These are phyloP conservation scores for Aspergillus campestris DNA, from an alignment of 495 filamentous ascomycete species.

Conservation along the genomic window DNA sequence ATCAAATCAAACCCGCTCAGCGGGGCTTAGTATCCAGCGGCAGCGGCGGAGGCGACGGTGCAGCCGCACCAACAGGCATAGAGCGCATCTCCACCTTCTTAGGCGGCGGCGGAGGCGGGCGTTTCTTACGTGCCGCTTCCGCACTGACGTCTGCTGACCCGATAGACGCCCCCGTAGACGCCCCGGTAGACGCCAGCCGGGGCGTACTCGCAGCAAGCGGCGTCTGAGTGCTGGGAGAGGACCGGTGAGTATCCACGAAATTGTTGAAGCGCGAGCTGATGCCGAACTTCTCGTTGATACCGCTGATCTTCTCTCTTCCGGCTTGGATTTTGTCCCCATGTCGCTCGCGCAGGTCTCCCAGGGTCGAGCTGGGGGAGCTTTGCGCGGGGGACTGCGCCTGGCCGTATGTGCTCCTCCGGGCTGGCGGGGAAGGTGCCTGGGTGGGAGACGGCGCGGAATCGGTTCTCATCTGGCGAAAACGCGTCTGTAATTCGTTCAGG, in stretches of 20 bases:
- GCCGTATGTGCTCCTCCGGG: slow-evolving; percentile 51
- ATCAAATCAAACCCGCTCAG: slow-evolving; percentile 16
- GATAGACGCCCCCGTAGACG: too few species aligned
- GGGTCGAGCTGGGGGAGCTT: slow-evolving; percentile 44
- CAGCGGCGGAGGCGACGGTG: slow-evolving; percentile 31
- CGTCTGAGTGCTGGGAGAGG: slow-evolving; percentile 18
- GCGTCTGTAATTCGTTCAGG: slow-evolving; percentile 58
- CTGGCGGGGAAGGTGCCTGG: slow-evolving; percentile 23
- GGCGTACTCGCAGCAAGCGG: slow-evolving; percentile 3
- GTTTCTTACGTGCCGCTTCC: slow-evolving; percentile 47
- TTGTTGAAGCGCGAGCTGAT: slow-evolving; percentile 22
- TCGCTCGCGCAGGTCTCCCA: slow-evolving; percentile 60
- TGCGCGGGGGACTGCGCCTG: slow-evolving; percentile 50
- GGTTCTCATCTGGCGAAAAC: slow-evolving; percentile 52
- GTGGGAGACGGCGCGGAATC: slow-evolving; percentile 14
- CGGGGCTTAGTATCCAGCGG: slow-evolving; percentile 37
- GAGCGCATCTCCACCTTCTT: slow-evolving; percentile 44
- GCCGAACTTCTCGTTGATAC: slow-evolving; percentile 26
- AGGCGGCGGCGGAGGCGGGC: slow-evolving; percentile 61
- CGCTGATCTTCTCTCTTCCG: slow-evolving; percentile 52
- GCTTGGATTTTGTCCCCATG: slow-evolving; percentile 64
- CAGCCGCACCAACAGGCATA: slow-evolving; percentile 14
- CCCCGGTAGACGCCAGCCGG: too few species aligned
- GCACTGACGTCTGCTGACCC: slow-evolving; percentile 11
- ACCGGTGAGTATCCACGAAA: slow-evolving; percentile 28